Evolutionary conservation across 371 early-diverging fungal species (phyloP).

Genomic region (Apophysomyces trapeziformis): DNA sequence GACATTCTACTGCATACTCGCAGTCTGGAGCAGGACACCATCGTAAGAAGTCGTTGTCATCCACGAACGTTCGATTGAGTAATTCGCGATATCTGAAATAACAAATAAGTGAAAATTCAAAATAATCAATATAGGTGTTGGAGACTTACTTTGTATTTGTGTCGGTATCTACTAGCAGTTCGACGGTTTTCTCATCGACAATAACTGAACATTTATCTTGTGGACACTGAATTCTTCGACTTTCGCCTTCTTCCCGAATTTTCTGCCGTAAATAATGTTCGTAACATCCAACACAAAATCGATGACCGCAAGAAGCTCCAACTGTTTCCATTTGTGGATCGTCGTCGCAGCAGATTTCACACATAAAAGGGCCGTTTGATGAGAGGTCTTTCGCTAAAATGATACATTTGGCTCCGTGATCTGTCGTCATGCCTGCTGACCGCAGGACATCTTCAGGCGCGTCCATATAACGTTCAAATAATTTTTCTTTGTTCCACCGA

Average conservation of each 20-base stretch:
- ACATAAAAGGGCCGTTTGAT: constrained; percentile 59
- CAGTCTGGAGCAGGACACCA: constrained; percentile 96
- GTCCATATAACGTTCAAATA: constrained; percentile 85
- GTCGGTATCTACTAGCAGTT: constrained; percentile 54
- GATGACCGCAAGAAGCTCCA: constrained; percentile 76
- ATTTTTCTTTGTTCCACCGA: constrained; percentile 87
- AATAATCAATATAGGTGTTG: background rate
- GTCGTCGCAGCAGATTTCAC: constrained; percentile 83
- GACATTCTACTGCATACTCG: constrained; percentile 87
- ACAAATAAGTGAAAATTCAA: background rate
- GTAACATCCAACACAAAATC: constrained; percentile 85
- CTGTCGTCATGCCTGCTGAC: constrained; percentile 70
- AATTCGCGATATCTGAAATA: constrained; percentile 66
- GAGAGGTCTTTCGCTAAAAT: constrained; percentile 10
- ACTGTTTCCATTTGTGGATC: constrained; percentile 57
- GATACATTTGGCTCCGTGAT: constrained; percentile 24
- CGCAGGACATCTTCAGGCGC: constrained; percentile 62
- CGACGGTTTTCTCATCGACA: constrained; percentile 75
- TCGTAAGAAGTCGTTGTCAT: constrained; percentile 70
- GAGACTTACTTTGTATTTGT: constrained; percentile 54
- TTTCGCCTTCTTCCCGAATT: constrained; percentile 82
- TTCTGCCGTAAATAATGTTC: constrained; percentile 76
- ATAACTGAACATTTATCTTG: constrained; percentile 70
- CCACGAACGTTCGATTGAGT: constrained; percentile 82
- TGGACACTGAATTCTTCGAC: constrained; percentile 79